Evolutionary conservation across 345 rosid genomes (phyloP), one percentile per base, ranked within the genome.

Genomic region (Excoecaria agallocha): DNA sequence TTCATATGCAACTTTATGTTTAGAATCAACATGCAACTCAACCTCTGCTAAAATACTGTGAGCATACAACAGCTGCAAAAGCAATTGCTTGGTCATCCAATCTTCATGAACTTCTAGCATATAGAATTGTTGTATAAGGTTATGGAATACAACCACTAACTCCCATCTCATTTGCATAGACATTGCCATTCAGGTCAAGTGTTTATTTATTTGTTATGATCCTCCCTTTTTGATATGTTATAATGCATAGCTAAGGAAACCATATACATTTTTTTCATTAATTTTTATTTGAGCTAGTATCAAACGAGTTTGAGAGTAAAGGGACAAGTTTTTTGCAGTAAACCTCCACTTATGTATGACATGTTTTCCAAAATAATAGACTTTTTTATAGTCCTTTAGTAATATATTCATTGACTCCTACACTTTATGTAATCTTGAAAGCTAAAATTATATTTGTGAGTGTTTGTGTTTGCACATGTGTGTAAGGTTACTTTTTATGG

Each of bases 81-180:
- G 99, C 99, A 74, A 96, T 96, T 82, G 97, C 99, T 1, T 96
- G 99, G 99, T 96, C 99, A 12, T 98, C 99, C 0, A 97, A 93
- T 88, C 90, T 93, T 68, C 88, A 91, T 52, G 99, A 98, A 68
- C 91, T 96, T 78, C 97, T 96, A 78, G 99, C 99, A 60, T 96
- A 97, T 6, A 98, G 99, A 98, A 93, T 74, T 87, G 97, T 51
- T 96, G 97, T 78, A 91, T 93, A 75, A 93, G 99, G 20, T 96
- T 96, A 83, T 96, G 99, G 99, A 96, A 96, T 86, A 96, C 99
- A 37, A 80, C 93, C 62, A 90, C 97, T 22, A 93, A 93, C 78
- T 87, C 97, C 38, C 98, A 87, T 63, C 83, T 96, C 76, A 93
- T 84, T 79, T 93, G 93, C 84, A 76, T 91, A 84, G 97, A 96